These are phyloP conservation scores for Vanrija sp. DNA, from an alignment of 1,284 basidiomycete genomes.

Conservation along the genomic window DNA sequence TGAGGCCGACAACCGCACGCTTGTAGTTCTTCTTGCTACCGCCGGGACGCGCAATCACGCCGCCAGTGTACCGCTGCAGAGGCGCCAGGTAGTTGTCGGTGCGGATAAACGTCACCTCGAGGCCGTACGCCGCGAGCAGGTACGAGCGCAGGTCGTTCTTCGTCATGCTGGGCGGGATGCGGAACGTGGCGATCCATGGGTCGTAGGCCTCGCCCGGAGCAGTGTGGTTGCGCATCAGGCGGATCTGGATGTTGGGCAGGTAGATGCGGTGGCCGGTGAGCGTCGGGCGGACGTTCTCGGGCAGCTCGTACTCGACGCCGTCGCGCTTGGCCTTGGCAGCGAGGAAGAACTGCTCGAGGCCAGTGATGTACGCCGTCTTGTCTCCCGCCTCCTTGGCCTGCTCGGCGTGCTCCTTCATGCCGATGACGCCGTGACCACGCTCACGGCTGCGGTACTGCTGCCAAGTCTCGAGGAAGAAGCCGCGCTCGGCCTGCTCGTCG, in stretches of 20 bases:
- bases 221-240: conserved; percentile 79
- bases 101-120: conserved; percentile 85
- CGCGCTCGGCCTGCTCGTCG: conserved; percentile 30
- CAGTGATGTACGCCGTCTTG: background rate
- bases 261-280: conserved; percentile 78
- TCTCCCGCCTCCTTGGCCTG: background rate
- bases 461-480: conserved; percentile 34
- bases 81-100: conserved; percentile 79
- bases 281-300: conserved; percentile 19
- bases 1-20: conserved; percentile 79
- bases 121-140: conserved; percentile 74
- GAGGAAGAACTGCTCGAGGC: background rate
- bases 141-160: conserved; percentile 89
- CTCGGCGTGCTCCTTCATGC: background rate
- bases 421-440: conserved; percentile 26
- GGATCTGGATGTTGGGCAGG: conserved; percentile 80
- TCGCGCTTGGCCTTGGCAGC: background rate
- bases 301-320: background rate
- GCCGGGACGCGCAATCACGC: conserved; percentile 29
- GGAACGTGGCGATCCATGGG: conserved; percentile 90
- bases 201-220: conserved; percentile 77
- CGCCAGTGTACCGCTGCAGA: conserved; percentile 45
- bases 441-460: conserved; percentile 37
- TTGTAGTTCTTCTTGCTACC: conserved; percentile 64
- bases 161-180: conserved; percentile 73